Conservation (phyloP, 177 flowering plant species). For the Telopea speciosissima region DNA sequence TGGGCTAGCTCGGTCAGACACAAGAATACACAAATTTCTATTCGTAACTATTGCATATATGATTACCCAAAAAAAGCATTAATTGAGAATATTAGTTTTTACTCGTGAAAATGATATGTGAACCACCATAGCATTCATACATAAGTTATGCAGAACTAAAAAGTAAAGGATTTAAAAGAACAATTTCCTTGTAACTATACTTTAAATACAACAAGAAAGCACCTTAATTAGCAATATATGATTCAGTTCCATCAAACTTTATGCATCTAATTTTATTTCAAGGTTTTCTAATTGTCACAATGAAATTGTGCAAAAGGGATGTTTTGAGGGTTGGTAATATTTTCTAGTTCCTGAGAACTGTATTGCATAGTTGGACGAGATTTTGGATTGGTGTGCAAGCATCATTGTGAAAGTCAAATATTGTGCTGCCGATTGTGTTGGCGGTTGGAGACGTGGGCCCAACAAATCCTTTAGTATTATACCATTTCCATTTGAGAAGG, state of each 20-base stretch:
- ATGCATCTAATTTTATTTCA: not conserved
- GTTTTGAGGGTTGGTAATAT: not conserved
- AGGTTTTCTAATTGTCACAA: not conserved
- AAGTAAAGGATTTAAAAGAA: too few species aligned
- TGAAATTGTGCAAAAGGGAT: not conserved
- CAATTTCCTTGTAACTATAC: too few species aligned
- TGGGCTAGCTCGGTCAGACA: too few species aligned
- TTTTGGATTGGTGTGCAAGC: not conserved
- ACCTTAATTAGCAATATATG: too few species aligned
- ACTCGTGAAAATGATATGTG: too few species aligned
- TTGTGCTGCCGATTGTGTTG: not conserved
- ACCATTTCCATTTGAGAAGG: not conserved
- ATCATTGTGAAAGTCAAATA: not conserved
- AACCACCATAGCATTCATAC: too few species aligned
- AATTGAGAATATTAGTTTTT: too few species aligned
- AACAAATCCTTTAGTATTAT: constrained; percentile 3
- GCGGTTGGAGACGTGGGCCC: not conserved
- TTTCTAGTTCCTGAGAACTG: not conserved
- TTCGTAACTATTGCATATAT: too few species aligned
- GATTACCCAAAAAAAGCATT: too few species aligned
- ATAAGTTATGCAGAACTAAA: too few species aligned
- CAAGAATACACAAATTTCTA: too few species aligned
- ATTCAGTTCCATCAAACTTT: not conserved
- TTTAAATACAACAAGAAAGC: too few species aligned
- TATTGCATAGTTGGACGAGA: constrained; percentile 9